Evolutionary conservation across 495 filamentous ascomycete genomes (phyloP).

Genomic region (Clohesyomyces aquaticus): DNA sequence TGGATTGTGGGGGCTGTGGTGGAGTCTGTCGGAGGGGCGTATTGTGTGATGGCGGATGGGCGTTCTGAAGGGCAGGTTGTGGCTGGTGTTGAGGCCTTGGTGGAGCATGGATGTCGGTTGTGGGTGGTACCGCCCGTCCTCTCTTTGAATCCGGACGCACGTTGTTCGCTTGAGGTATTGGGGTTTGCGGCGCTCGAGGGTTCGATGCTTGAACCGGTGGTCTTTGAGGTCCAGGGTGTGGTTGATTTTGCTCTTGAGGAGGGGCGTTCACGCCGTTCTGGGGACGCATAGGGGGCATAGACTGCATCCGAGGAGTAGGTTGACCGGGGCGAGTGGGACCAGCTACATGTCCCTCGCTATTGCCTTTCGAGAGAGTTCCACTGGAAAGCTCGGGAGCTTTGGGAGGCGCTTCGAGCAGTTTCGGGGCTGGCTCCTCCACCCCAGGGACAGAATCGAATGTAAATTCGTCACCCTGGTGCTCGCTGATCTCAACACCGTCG

Average conservation of each 20-base stretch:
- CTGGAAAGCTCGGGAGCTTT: conserved; percentile 13
- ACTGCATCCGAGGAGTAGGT: conserved; percentile 38
- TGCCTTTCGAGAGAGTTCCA: conserved; percentile 22
- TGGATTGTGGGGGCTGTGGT: conserved; percentile 10
- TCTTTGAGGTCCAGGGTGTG: conserved; percentile 32
- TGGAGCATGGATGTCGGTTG: conserved; percentile 27
- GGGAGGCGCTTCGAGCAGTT: background rate
- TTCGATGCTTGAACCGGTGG: conserved; percentile 33
- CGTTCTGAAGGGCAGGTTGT: conserved; percentile 7
- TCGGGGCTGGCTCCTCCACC: conserved; percentile 9
- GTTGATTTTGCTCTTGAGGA: conserved; percentile 34
- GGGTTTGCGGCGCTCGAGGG: conserved; percentile 36
- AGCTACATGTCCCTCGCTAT: conserved; percentile 17
- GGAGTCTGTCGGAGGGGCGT: conserved; percentile 18
- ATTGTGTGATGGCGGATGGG: conserved; percentile 7
- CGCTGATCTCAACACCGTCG: conserved; percentile 46
- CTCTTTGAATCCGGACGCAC: conserved; percentile 14
- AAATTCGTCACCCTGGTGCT: conserved; percentile 29
- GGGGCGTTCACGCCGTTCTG: conserved; percentile 36
- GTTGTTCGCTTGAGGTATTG: conserved; percentile 18
- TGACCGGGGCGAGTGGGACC: conserved; percentile 32
- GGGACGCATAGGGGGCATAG: conserved; percentile 41
- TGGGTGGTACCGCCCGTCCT: conserved; percentile 27
- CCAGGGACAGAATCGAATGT: conserved; percentile 16
- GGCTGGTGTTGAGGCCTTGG: conserved; percentile 21